A percentile compares a stretch with the other conserved stretches of the same genome.
Evolutionary conservation across 78 protist genomes (phyloP).

Genomic region (Pigoraptor vietnamica): DNA sequence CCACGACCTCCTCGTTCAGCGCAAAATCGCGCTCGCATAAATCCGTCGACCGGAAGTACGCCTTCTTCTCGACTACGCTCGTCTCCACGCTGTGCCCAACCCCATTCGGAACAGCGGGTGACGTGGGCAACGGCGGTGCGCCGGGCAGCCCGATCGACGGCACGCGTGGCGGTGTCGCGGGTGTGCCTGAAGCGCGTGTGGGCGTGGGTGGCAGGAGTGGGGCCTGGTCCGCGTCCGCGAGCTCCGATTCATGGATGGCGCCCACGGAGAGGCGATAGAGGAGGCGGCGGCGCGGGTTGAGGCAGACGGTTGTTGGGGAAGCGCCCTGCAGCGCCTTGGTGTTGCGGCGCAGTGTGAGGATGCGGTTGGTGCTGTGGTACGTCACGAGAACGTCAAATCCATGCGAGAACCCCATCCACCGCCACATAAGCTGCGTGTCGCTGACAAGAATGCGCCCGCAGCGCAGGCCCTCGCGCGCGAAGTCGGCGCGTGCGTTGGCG

Average conservation of each 20-base stretch:
- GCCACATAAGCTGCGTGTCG: not conserved
- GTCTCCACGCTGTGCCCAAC: not conserved
- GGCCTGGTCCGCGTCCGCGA: not conserved
- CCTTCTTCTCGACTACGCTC: not conserved
- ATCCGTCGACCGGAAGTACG: not conserved
- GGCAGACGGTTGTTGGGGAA: not conserved
- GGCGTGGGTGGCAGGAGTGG: not conserved
- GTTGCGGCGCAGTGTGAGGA: not conserved
- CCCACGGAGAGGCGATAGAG: not conserved
- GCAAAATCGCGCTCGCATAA: not conserved
- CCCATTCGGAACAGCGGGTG: not conserved
- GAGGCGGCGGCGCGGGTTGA: not conserved
- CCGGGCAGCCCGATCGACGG: not conserved
- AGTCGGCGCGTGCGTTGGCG: not conserved
- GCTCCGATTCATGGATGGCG: not conserved
- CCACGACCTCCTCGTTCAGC: not conserved
- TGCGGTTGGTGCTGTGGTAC: not conserved
- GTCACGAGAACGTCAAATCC: conserved; percentile 14
- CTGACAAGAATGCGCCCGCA: not conserved
- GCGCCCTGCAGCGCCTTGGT: not conserved
- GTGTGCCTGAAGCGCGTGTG: not conserved
- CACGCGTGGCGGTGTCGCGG: not conserved
- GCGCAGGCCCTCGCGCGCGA: not conserved
- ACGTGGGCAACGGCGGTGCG: not conserved
- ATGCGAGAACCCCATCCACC: conserved; percentile 19